Conservation (phyloP, 306 rosid genomes). For the Quercus gilva region DNA sequence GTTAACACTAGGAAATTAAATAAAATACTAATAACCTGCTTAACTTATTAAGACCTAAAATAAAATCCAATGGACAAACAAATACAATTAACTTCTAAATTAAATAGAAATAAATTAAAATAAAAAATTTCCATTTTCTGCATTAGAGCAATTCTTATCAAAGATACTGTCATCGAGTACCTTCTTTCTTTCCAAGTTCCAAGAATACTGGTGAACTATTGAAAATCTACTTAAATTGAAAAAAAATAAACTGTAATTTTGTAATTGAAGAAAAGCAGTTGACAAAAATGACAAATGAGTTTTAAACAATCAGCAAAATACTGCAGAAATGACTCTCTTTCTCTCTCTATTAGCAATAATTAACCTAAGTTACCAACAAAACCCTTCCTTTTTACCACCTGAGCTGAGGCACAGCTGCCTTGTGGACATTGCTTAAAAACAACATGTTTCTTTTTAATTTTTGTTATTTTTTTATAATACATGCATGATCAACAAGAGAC, state of each 20-base stretch:
- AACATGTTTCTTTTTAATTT: no score
- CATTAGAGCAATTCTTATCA: not conserved
- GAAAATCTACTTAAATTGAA: not conserved
- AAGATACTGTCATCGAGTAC: not conserved
- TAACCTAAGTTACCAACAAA: not conserved
- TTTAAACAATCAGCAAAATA: not conserved
- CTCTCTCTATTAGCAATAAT: not conserved
- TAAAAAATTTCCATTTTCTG: no score
- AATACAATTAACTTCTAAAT: no score
- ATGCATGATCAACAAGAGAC: not conserved
- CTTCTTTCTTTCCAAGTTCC: not conserved
- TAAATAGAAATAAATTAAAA: no score
- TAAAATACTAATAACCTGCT: no score
- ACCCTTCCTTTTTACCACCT: not conserved
- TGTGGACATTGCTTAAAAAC: not conserved
- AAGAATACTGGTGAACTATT: not conserved
- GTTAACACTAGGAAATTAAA: no score
- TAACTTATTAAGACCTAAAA: no score
- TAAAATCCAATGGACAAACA: no score
- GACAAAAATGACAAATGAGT: not conserved
- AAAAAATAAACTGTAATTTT: not conserved
- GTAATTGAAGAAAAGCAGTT: not conserved
- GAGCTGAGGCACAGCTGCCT: not conserved
- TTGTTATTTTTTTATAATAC: not conserved
- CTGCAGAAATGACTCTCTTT: not conserved